Evolutionary conservation across 768 basidiomycete genomes (phyloP), one percentile per base, ranked within the genome.

Genomic region (Plicaturopsis crispa): DNA sequence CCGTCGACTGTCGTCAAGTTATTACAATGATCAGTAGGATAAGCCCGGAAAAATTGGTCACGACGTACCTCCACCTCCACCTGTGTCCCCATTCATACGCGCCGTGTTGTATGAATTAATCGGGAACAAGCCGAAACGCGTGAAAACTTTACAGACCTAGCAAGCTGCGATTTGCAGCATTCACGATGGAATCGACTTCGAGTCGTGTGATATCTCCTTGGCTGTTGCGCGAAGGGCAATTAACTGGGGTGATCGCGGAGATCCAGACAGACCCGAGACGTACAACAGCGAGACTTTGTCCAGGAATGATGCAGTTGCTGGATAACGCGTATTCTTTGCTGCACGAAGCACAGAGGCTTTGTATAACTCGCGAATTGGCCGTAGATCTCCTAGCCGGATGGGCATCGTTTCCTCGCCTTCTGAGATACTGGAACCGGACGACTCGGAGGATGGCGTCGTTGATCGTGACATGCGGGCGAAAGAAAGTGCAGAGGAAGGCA

Each of bases 131-230:
- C 37, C 24, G 38, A 46, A 33, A 41, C 6, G 39, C 19, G 14
- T 11, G 38, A 8, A 31, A 33, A 47, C 36, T n/a, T 28, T 33
- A 33, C 12, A 39, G 30, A 85, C 87, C 87, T 34, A 81, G 62
- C 24, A 91, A 62, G 35, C 72, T 72, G 33, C 65, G 66, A 51
- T 90, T 90, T 5, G 87, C 88, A 10, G 88, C 88, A 50, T 89
- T 90, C 20, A 90, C 87, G 39, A 90, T 80, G 0, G 75, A 63
- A 53, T 88, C 86, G 8, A 84, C 61, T 36, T 78, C 66, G 16
- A 90, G 53, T 40, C 65, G 62, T 2, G 87, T 89, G 40, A 91
- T 88, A 56, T 89, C 82, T 18, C 84, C 84, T 51, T 84, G 78
- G 49, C 87, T 88, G 49, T 28, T 12, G 28, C 32, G 38, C 23